Percentiles rank a stretch among this genome's conserved stretches.
phyloP scores from a whole-genome alignment of 73 alveolate genomes.

The Tetrahymena malaccensis region DNA sequence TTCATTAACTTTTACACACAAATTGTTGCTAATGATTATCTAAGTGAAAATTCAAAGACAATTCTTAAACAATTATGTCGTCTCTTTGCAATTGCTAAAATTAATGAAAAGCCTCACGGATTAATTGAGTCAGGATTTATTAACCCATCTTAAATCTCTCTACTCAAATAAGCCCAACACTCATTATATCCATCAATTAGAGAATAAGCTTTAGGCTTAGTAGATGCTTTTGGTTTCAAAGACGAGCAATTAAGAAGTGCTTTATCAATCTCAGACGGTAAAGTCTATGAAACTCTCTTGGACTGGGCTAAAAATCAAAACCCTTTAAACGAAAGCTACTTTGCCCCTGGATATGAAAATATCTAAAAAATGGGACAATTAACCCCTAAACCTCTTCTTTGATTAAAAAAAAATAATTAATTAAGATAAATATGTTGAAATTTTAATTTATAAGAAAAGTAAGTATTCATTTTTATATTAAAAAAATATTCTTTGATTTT shows the following conservation, averaged over 20 bases:
- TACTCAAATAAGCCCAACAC: not conserved
- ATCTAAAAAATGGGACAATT: not conserved
- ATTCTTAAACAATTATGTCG: not conserved
- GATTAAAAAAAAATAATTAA: not conserved
- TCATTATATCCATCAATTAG: not conserved
- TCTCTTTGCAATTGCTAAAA: not conserved
- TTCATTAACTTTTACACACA: not conserved
- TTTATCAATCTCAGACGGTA: slow-evolving; percentile 16
- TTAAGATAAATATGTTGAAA: not conserved
- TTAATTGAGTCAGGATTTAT: not conserved
- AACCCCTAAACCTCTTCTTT: not conserved
- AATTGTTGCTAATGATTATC: not conserved
- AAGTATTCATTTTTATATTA: too few relatives aligned
- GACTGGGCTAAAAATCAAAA: slow-evolving; percentile 34
- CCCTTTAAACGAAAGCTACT: slow-evolving; percentile 20
- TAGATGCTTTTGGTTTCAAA: not conserved
- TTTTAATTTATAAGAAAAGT: too few relatives aligned
- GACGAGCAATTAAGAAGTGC: slow-evolving; percentile 34
- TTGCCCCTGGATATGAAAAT: not conserved
- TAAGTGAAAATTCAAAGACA: not conserved
- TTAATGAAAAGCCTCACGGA: not conserved
- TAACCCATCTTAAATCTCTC: not conserved
- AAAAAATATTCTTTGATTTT: too few relatives aligned
- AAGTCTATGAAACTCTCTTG: slow-evolving; percentile 22
- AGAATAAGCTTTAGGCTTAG: not conserved